These are phyloP conservation scores for Fraxinus angustifolia DNA, from an alignment of 305 asterid species.

Conservation along the genomic window DNA sequence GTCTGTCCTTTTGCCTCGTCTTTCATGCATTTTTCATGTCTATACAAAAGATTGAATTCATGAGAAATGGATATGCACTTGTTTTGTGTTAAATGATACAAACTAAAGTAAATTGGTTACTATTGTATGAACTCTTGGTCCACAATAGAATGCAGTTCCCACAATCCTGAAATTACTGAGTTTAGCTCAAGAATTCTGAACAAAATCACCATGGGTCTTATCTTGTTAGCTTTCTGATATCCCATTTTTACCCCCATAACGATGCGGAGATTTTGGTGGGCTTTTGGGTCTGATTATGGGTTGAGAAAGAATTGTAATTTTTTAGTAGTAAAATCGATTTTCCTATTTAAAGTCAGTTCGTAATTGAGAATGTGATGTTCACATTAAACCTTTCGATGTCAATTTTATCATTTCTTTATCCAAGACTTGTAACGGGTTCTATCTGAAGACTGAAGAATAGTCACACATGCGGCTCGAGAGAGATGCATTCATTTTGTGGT, in stretches of 20 bases:
- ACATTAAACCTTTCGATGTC: background rate
- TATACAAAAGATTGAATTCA: background rate
- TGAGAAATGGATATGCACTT: background rate
- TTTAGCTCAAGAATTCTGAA: background rate
- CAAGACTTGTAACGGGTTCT: background rate
- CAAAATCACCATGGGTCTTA: background rate
- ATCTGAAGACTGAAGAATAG: background rate
- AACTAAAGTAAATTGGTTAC: background rate
- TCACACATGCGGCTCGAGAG: background rate
- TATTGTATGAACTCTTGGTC: background rate
- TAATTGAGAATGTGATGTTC: background rate
- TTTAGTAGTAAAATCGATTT: background rate
- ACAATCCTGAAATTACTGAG: background rate
- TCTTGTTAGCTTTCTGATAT: background rate
- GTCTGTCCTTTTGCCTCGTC: conserved; percentile 16
- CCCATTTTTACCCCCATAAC: background rate
- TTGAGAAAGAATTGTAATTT: background rate
- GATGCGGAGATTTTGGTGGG: background rate
- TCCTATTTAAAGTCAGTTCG: background rate
- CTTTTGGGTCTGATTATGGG: background rate
- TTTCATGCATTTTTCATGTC: background rate
- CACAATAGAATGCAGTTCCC: background rate
- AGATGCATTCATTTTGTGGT: background rate
- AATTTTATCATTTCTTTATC: background rate
- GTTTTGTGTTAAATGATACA: background rate